phyloP scores from a whole-genome alignment of 345 rosid species.

The Citrus mangshanensis region DNA sequence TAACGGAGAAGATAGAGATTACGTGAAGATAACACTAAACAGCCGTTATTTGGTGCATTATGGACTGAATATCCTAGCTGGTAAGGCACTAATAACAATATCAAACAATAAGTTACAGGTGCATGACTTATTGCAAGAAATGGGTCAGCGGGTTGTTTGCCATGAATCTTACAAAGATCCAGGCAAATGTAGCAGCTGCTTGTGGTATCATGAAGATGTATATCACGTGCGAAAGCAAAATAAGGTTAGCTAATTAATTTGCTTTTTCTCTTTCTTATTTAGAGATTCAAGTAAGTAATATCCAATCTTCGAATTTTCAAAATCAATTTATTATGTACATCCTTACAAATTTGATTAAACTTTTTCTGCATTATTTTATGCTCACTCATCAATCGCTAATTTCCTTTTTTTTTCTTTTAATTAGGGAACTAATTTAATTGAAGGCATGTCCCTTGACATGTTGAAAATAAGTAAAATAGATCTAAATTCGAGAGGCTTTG shows the following conservation, averaged over 20 bases:
- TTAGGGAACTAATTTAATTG: neutral
- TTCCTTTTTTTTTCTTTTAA: neutral
- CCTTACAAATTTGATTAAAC: too few species aligned
- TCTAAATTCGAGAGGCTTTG: neutral
- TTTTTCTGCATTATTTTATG: too few species aligned
- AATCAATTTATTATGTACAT: accelerated
- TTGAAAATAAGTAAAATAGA: neutral
- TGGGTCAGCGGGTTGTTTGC: slow-evolving; percentile 34
- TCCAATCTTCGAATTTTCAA: too few species aligned
- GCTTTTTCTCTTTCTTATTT: neutral
- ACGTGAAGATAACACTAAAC: slow-evolving; percentile 19
- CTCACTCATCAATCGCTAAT: neutral
- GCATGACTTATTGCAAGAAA: slow-evolving; percentile 40
- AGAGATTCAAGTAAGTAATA: too few species aligned
- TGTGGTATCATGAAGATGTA: slow-evolving; percentile 16
- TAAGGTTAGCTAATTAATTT: neutral
- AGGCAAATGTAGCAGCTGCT: slow-evolving; percentile 19
- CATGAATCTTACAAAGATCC: slow-evolving; percentile 13
- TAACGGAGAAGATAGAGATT: slow-evolving; percentile 17
- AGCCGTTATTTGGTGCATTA: neutral
- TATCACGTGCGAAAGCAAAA: slow-evolving; percentile 16
- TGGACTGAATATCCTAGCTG: slow-evolving; percentile 4
- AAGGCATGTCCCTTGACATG: neutral
- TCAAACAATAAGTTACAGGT: slow-evolving; percentile 17
- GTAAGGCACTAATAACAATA: slow-evolving; percentile 29